A percentile compares a stretch with the other conserved stretches of the same genome.
Conservation (phyloP, 2,329 filamentous ascomycete species). For the Teratosphaeria zuluensis region DNA sequence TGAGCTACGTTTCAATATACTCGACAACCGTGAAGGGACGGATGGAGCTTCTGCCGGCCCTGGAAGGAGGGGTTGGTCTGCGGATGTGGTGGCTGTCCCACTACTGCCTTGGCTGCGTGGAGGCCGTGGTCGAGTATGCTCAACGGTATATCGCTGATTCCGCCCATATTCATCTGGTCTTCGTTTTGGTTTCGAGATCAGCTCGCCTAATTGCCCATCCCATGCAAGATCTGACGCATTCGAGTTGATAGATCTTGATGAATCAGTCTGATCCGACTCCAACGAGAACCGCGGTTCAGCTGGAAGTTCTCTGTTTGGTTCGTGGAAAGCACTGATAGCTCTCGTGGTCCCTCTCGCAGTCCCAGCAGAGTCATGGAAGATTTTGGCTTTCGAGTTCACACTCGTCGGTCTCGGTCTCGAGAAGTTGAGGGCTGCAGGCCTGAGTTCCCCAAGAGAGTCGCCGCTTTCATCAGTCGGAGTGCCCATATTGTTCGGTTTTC, state of each 20-base stretch:
- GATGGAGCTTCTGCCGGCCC: constrained; percentile 1
- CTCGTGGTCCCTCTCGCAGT: constrained; percentile 1
- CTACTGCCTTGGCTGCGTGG: background rate
- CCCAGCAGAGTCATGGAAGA: constrained; percentile 4
- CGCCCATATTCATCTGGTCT: constrained; percentile 5
- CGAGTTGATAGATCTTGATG: constrained; percentile 5
- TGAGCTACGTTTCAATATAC: constrained; percentile 25
- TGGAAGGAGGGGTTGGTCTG: background rate
- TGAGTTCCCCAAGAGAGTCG: constrained; percentile 4
- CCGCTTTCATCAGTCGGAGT: constrained; percentile 3
- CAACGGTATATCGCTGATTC: constrained; percentile 5
- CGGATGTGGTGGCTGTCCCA: background rate
- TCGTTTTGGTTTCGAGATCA: constrained; percentile 4
- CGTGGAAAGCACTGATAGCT: constrained; percentile 12
- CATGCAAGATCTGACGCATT: constrained; percentile 11
- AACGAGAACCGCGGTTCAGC: constrained; percentile 10
- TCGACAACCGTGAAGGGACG: background rate
- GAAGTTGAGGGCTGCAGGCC: constrained; percentile 16
- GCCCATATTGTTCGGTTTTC: background rate
- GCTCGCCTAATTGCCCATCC: constrained; percentile 10
- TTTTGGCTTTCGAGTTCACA: constrained; percentile 4
- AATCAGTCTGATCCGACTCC: constrained; percentile 4
- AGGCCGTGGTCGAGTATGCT: background rate
- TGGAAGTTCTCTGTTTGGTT: constrained; percentile 4
- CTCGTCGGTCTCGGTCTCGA: constrained; percentile 13